phyloP scores from a whole-genome alignment of 305 asterid genomes.

The Fraxinus nigra region DNA sequence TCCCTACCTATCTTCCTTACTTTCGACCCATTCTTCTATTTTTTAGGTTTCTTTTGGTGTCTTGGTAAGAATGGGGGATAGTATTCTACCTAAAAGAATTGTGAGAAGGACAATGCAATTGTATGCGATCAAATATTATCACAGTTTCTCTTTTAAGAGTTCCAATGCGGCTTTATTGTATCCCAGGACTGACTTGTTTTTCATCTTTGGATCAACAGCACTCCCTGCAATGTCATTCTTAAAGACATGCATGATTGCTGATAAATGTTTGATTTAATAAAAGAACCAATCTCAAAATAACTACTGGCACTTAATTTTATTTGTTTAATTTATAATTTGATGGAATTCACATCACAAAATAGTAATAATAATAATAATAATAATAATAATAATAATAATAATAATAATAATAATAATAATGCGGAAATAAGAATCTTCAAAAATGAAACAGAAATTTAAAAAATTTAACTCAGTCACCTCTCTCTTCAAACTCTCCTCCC shows the following conservation, averaged over 20 bases:
- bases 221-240: neutral
- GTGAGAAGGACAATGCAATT: neutral
- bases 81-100: neutral
- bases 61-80: neutral
- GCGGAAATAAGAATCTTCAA: neutral
- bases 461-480: conserved; percentile 52
- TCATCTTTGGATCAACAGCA: neutral
- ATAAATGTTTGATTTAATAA: neutral
- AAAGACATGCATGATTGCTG: neutral
- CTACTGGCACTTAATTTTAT: neutral
- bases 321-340: neutral
- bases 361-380: neutral
- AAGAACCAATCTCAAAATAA: neutral
- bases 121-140: neutral
- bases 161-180: neutral
- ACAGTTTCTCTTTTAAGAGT: neutral
- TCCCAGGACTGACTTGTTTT: neutral
- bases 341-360: neutral
- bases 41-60: neutral
- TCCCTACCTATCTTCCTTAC: neutral
- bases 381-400: neutral
- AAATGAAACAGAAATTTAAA: conserved; percentile 1
- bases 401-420: neutral
- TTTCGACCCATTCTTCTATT: neutral
- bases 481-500: conserved; percentile 88